Evolutionary conservation across 768 basidiomycete genomes (phyloP), one percentile per base, ranked within the genome.

Genomic region (Polyporus arcularius): DNA sequence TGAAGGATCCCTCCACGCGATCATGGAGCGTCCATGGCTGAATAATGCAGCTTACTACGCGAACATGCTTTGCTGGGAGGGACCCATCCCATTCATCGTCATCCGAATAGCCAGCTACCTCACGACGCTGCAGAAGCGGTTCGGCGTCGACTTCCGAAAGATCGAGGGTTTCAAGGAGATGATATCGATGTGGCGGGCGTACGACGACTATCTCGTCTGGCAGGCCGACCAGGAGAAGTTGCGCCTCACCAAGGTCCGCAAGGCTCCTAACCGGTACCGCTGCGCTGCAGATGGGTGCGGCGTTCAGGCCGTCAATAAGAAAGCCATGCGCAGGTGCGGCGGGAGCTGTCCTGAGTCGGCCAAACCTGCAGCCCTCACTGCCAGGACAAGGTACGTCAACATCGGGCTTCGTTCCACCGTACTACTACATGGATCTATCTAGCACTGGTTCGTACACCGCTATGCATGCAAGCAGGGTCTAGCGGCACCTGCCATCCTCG

Each of bases 371-470:
- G 57, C 31, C 30, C 11, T 16, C 47, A 46, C 42, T 59, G 58
- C 26, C 58, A 59, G 11, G 51, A 38, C 4, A 42, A 35, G 4
- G 58, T 53, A 39, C 21, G 58, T 46, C 35, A 7, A 35, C 43
- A 1, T 35, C 10, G 35, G 35, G 6, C 35, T 35, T 35, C 35
- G 1, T 35, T 7, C 35, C 7, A 35, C 35, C 35, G 35, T 35
- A 35, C 11, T 35, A 15, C 3, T 14, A 14, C 4, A 16, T 4
- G 9, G 42, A 2, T 4, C 26, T 16, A 3, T 10, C 28, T 21
- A 58, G 57, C 57, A 58, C 35, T 52, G 57, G 57, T n/a, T 31
- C 10, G 43, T 51, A 31, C 57, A 58, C 31, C 40, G 57, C 14
- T 40, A 58, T 49, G 46, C 30, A 14, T 59, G 58, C 51, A 47